Evolutionary conservation across 2,329 filamentous ascomycete species (phyloP), one percentile per base, ranked within the genome.

Genomic region (Anthostomella pinea): DNA sequence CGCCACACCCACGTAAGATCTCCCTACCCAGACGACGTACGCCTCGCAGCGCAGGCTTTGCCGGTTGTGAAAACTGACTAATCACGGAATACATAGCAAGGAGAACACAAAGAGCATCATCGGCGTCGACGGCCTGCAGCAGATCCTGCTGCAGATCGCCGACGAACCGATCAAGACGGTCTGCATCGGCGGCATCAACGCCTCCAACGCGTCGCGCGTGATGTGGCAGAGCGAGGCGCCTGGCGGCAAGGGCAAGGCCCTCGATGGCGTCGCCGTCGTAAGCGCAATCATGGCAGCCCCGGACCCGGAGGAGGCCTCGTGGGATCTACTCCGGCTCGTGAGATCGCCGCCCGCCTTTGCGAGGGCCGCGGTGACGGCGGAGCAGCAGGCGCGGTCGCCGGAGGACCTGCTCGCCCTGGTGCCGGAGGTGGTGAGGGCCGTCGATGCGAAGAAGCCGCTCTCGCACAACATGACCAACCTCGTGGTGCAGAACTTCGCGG

Each of bases 401-500:
- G 34, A 44, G 16, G 39, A 53, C 6, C 34, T 67, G 8, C n/a
- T 67, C 19, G 32, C 35, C 3, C 31, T 52, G 9, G 57, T 60
- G 4, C 59, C 63, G 2, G 54, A 54, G 25, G 64, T 85, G 13
- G 69, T 94, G 27, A 69, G 67, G 41, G 69, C 72, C 5, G 75
- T 95, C 30, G 77, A 77, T 5, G 60, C 69, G 3, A 70, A 65
- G 27, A 82, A 77, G 38, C 89, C 90, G 0, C 72, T 97, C 15
- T 85, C 85, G 33, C 91, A 97, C 66, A 96, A 95, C 65, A 97
- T 97, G 87, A 97, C 93, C 35, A 97, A 97, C 60, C 73, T 90
- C 34, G 91, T 97, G 0, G 91, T 96, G 15, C 89, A 95, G 56
- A 95, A 96, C 65, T 86, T 97, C 54, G 87, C 90, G 11, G 91